These are phyloP conservation scores for Metschnikowia henanensis DNA, from an alignment of 805 yeast species.

Conservation along the genomic window DNA sequence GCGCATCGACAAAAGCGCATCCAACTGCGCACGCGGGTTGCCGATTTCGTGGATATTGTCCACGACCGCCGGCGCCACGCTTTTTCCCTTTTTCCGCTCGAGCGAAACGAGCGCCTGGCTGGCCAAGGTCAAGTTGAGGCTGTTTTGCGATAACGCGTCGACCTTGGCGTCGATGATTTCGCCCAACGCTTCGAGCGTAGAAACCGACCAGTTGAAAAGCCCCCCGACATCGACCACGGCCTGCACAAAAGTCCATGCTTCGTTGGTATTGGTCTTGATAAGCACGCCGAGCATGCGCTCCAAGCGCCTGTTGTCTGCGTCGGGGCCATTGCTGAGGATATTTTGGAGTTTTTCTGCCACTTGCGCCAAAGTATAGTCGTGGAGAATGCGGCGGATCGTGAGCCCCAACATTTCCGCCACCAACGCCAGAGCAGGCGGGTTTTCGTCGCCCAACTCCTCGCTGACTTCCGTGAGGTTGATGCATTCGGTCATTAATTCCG, in stretches of 20 bases:
- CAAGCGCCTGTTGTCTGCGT: slow-evolving; percentile 30
- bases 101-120: slow-evolving; percentile 40
- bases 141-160: slow-evolving; percentile 40
- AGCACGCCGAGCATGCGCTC: slow-evolving; percentile 37
- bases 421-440: slow-evolving; percentile 15
- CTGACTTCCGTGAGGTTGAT: background rate
- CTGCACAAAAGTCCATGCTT: slow-evolving; percentile 62
- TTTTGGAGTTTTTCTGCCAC: slow-evolving; percentile 51
- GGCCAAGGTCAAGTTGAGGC: slow-evolving; percentile 47
- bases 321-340: slow-evolving; percentile 27
- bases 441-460: slow-evolving; percentile 13
- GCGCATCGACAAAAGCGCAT: slow-evolving; percentile 33
- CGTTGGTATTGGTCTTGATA: slow-evolving; percentile 39
- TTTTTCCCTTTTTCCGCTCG: slow-evolving; percentile 27
- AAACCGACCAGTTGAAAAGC: slow-evolving; percentile 60
- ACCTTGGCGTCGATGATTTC: slow-evolving; percentile 48
- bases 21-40: slow-evolving; percentile 31
- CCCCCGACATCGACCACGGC: slow-evolving; percentile 75
- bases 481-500: slow-evolving; percentile 54
- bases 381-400: slow-evolving; percentile 57
- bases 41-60: slow-evolving; percentile 30
- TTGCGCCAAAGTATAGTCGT: slow-evolving; percentile 60
- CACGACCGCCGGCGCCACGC: slow-evolving; percentile 16
- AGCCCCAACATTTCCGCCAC: slow-evolving; percentile 15
- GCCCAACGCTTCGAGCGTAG: slow-evolving; percentile 47